These are phyloP conservation scores for Bretschneidera sinensis DNA, from an alignment of 345 rosid species.

Conservation along the genomic window DNA sequence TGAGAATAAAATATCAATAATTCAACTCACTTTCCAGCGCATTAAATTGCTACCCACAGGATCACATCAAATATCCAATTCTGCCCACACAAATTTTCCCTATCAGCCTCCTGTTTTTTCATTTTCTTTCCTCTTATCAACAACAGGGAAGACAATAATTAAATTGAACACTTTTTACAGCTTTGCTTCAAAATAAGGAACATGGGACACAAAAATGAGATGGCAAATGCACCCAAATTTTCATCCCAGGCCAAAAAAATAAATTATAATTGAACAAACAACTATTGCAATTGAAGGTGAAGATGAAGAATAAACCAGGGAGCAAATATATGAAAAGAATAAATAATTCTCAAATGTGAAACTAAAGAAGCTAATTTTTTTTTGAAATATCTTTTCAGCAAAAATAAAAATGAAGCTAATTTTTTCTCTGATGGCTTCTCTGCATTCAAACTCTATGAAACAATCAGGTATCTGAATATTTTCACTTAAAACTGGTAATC, in stretches of 20 bases:
- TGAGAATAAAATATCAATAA: no score
- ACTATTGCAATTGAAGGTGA: neutral
- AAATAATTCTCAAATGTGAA: slow-evolving; percentile 6
- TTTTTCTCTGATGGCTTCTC: slow-evolving; percentile 6
- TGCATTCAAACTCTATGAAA: slow-evolving; percentile 7
- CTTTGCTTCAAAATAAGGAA: slow-evolving; percentile 9
- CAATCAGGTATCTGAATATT: slow-evolving; percentile 24
- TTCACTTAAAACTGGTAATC: slow-evolving; percentile 20
- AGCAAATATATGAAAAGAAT: neutral
- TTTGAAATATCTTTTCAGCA: no score
- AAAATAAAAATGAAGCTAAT: no score
- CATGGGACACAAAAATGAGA: slow-evolving; percentile 2
- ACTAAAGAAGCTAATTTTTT: slow-evolving; percentile 14
- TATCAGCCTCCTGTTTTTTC: no score
- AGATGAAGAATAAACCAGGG: neutral
- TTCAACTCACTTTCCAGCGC: no score
- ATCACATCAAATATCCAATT: no score
- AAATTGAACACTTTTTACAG: slow-evolving; percentile 10
- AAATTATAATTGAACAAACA: no score
- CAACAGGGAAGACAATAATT: slow-evolving; percentile 3
- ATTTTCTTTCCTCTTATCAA: no score
- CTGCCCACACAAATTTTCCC: no score
- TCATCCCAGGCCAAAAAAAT: neutral
- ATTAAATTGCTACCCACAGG: no score
- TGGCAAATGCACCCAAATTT: neutral